A percentile compares a stretch with the other conserved stretches of the same genome.
Evolutionary conservation across 2,329 filamentous ascomycete genomes (phyloP).

Genomic region (Fusarium solani-melongenae): DNA sequence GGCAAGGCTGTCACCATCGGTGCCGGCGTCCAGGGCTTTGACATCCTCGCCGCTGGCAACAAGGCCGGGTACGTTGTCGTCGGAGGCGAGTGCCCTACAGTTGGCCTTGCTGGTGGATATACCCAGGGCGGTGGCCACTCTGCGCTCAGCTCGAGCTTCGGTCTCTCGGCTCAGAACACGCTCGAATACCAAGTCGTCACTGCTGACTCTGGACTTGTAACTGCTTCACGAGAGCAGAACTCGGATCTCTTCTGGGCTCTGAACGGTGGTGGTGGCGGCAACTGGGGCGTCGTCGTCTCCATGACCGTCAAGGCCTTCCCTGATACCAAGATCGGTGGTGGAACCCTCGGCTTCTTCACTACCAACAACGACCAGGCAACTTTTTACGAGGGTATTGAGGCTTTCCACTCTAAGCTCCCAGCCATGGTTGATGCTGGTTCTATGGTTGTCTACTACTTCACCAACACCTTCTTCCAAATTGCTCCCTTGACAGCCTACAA

Average conservation of each 20-base stretch:
- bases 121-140: constrained; percentile 68
- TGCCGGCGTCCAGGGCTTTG: constrained; percentile 62
- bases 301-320: constrained; percentile 64
- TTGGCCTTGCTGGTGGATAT: constrained; percentile 70
- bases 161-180: constrained; percentile 69
- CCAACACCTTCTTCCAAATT: constrained; percentile 55
- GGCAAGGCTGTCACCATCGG: constrained; percentile 65
- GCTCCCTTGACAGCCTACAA: constrained; percentile 57
- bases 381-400: constrained; percentile 61
- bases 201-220: constrained; percentile 57
- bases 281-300: constrained; percentile 66
- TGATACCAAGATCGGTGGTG: constrained; percentile 55
- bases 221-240: constrained; percentile 59
- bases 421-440: constrained; percentile 61
- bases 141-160: constrained; percentile 61
- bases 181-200: constrained; percentile 67
- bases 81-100: constrained; percentile 65
- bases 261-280: constrained; percentile 68
- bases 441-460: constrained; percentile 61
- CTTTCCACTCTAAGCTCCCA: constrained; percentile 56
- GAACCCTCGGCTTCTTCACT: constrained; percentile 55
- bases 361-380: constrained; percentile 46
- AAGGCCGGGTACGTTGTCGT: constrained; percentile 60
- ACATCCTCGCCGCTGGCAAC: constrained; percentile 56
- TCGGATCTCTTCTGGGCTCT: constrained; percentile 72